Percentiles rank a stretch among this genome's conserved stretches.
These are phyloP conservation scores for Oenanthe sinensis DNA, from an alignment of 129 eudicot species.

Conservation along the genomic window DNA sequence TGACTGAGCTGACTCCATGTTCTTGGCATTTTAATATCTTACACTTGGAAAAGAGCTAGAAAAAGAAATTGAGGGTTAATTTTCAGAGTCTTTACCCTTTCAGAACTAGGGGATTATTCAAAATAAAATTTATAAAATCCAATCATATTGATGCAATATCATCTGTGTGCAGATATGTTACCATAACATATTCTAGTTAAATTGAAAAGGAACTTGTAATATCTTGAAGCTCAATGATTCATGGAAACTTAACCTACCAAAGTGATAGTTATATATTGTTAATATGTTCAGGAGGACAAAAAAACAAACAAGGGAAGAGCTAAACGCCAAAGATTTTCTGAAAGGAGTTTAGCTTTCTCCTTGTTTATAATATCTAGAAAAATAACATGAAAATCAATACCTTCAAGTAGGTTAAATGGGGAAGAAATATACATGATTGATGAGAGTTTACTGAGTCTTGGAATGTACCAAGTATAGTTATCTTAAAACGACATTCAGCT, in stretches of 20 bases:
- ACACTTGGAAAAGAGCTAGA: background rate
- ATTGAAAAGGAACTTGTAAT: background rate
- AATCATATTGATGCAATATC: background rate
- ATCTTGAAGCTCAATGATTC: background rate
- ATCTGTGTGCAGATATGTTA: background rate
- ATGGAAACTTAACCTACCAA: background rate
- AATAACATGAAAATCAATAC: background rate
- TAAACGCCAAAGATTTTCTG: background rate
- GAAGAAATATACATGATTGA: background rate
- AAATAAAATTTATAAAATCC: background rate
- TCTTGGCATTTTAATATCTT: background rate
- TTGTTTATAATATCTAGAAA: background rate
- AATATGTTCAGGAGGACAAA: background rate
- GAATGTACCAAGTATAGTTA: constrained; percentile 17
- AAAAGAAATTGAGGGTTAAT: background rate
- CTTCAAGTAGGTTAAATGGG: background rate
- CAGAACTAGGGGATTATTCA: background rate
- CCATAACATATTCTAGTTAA: background rate
- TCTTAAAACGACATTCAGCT: constrained; percentile 70
- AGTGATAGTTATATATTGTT: background rate
- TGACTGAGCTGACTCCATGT: background rate
- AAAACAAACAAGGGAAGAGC: background rate
- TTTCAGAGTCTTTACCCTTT: background rate
- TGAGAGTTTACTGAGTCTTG: background rate
- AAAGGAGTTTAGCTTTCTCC: background rate